phyloP scores from a whole-genome alignment of 1,139 yeast species.

The Yamadazyma dushanensis region DNA sequence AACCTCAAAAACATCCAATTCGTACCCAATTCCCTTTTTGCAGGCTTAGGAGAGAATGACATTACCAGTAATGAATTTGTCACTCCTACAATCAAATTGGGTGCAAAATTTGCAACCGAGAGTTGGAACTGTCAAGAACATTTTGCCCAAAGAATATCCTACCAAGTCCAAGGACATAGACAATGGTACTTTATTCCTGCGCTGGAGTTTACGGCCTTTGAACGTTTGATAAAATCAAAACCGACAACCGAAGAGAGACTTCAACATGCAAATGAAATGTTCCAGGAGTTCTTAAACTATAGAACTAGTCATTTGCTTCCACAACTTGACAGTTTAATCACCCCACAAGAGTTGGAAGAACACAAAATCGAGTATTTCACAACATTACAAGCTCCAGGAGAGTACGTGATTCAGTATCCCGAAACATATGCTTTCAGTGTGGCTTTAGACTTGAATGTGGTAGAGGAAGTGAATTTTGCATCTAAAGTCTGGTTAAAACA shows the following conservation, averaged over 20 bases:
- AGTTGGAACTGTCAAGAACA: slow-evolving; percentile 82
- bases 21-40: slow-evolving; percentile 52
- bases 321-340: slow-evolving; percentile 27
- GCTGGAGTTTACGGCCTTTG: slow-evolving; percentile 63
- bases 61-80: slow-evolving; percentile 42
- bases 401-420: slow-evolving; percentile 58
- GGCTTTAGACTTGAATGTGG: slow-evolving; percentile 55
- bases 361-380: slow-evolving; percentile 49
- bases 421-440: slow-evolving; percentile 49
- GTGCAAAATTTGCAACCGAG: slow-evolving; percentile 69
- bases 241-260: neutral
- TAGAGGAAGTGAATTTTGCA: slow-evolving; percentile 59
- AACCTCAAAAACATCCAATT: slow-evolving; percentile 66
- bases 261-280: neutral
- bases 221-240: slow-evolving; percentile 24
- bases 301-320: neutral
- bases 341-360: slow-evolving; percentile 48
- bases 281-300: slow-evolving; percentile 25
- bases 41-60: slow-evolving; percentile 35
- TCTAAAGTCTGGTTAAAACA: slow-evolving; percentile 56
- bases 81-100: slow-evolving; percentile 37
- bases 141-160: slow-evolving; percentile 64
- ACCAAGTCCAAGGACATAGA: slow-evolving; percentile 70
- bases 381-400: slow-evolving; percentile 59
- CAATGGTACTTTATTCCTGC: slow-evolving; percentile 85